Conservation (phyloP, 768 basidiomycete species). For the Lactarius evosmus region DNA sequence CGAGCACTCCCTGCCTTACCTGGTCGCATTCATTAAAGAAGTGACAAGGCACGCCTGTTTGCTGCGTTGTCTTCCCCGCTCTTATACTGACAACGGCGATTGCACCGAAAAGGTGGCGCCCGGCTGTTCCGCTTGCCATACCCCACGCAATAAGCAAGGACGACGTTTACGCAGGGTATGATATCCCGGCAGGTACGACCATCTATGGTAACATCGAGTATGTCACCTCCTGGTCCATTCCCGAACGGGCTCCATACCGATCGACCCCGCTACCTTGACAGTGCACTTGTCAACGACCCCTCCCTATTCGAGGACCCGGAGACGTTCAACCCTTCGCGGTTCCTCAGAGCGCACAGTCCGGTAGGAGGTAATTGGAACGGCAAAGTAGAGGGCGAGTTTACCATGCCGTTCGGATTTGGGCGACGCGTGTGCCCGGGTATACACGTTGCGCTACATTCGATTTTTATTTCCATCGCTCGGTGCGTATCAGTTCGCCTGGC, state of each 20-base stretch:
- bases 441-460: slow-evolving; percentile 25
- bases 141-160: slow-evolving; percentile 14
- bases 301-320: slow-evolving; percentile 28
- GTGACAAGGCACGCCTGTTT: slow-evolving; percentile 14
- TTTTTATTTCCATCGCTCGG: slow-evolving; percentile 23
- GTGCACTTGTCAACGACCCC: slow-evolving; percentile 27
- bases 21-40: slow-evolving; percentile 26
- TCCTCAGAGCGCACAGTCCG: slow-evolving; percentile 20
- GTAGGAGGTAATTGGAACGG: slow-evolving; percentile 9
- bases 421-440: slow-evolving; percentile 28
- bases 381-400: slow-evolving; percentile 24
- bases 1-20: slow-evolving; percentile 20
- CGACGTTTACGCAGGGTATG: slow-evolving; percentile 16
- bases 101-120: slow-evolving; percentile 10
- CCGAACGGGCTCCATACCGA: not conserved
- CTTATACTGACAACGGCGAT: not conserved
- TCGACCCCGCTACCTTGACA: not conserved
- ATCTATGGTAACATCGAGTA: slow-evolving; percentile 21
- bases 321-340: slow-evolving; percentile 31
- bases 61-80: not conserved
- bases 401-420: slow-evolving; percentile 30
- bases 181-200: slow-evolving; percentile 15
- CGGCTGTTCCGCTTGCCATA: slow-evolving; percentile 13
- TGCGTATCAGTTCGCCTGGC: not conserved
- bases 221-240: not conserved